phyloP scores from a whole-genome alignment of 1,139 yeast genomes.

The Ashbya aceris region DNA sequence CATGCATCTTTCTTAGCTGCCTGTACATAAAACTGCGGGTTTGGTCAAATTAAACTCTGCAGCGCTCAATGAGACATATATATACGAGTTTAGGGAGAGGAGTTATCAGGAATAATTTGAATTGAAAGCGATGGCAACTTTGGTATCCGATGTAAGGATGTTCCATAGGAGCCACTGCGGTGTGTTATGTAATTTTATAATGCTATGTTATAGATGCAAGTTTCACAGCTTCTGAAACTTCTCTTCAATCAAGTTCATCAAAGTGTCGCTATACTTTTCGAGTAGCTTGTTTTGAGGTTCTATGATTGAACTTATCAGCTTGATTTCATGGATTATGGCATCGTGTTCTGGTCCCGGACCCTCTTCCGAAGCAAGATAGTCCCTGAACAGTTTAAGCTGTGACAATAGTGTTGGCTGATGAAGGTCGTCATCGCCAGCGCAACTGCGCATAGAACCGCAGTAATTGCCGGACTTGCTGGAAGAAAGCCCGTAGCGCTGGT shows the following conservation, averaged over 20 bases:
- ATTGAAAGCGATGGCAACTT: not conserved
- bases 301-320: slow-evolving; percentile 2
- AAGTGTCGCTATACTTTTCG: slow-evolving; percentile 5
- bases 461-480: not conserved
- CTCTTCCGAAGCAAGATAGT: not conserved
- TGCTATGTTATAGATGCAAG: not conserved
- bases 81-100: not conserved
- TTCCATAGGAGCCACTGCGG: not conserved
- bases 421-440: not conserved
- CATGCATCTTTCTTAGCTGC: slow-evolving; percentile 55
- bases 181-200: not conserved
- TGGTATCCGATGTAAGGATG: not conserved
- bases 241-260: slow-evolving; percentile 3
- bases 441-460: not conserved
- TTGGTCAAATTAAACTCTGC: too few species aligned
- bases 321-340: slow-evolving; percentile 4
- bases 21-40: slow-evolving; percentile 8
- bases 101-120: not conserved
- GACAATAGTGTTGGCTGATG: not conserved
- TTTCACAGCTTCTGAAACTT: slow-evolving; percentile 1
- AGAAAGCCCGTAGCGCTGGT: not conserved
- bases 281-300: slow-evolving; percentile 5
- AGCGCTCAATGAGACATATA: not conserved
- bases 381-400: not conserved
- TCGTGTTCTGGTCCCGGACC: not conserved